Evolutionary conservation across 805 yeast species (phyloP), one percentile per base, ranked within the genome.

Genomic region (Candida stauntonica): DNA sequence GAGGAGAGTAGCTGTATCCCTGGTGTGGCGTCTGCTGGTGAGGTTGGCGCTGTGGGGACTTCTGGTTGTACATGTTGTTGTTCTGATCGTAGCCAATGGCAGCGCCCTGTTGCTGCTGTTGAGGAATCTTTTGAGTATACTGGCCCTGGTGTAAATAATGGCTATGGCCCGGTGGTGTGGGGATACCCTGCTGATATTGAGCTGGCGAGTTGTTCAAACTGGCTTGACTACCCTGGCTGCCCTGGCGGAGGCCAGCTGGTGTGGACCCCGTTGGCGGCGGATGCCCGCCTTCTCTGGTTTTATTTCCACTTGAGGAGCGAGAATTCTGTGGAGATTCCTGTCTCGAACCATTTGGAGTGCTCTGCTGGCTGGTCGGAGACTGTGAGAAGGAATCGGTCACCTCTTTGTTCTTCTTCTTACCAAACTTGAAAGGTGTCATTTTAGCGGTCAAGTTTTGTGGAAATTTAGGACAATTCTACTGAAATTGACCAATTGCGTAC

Each of bases 371-470:
- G 12, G 50, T 36, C 17, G 46, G 47, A 16, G 51, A 45, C 21
- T 50, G 46, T 15, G 46, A 50, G 33, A 42, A 45, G 3, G 43
- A 29, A 12, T 41, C 44, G 5, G 33, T 32, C 5, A 36, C 50
- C 15, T 61, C 68, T 39, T 59, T 62, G 36, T 65, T 64, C 50
- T 62, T 66, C 53, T 70, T 74, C 52, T 66, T 71, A 14, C 77
- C 75, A 54, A 77, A 75, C 54, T 73, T 75, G 58, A 77, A 76
- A 17, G 80, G 74, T 15, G 80, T 75, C 47, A 41, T 41, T 16
- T 24, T 20, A 5, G n/a, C n/a, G n/a, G n/a, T 31, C 8, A 17
- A 5, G 18, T 13, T 11, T 7, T 21, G 24, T 21, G 17, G 33
- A 12, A 14, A 23, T 12, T n/a, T 15, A 15, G 11, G 14, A 31